phyloP scores from a whole-genome alignment of 768 basidiomycete genomes.

The Pleurotus citrinopileatus region DNA sequence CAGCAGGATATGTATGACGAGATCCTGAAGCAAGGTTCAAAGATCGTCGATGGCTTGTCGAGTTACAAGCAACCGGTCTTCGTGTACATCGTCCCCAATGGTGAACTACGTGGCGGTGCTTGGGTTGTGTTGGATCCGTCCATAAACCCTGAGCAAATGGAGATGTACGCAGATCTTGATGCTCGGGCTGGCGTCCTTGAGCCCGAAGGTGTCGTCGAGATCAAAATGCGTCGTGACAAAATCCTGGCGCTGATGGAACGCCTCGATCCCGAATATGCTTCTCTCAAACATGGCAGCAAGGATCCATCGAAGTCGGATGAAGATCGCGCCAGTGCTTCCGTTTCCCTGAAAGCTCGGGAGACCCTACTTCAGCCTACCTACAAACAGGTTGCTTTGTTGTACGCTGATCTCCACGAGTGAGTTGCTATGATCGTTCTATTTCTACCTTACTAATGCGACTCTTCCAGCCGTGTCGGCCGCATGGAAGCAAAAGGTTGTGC shows the following conservation, averaged over 20 bases:
- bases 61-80: slow-evolving; percentile 97
- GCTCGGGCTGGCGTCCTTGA: slow-evolving; percentile 95
- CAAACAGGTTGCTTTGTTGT: slow-evolving; percentile 89
- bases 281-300: slow-evolving; percentile 77
- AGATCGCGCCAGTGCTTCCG: slow-evolving; percentile 67
- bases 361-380: slow-evolving; percentile 83
- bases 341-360: slow-evolving; percentile 74
- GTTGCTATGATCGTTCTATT: slow-evolving; percentile 26
- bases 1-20: slow-evolving; percentile 99
- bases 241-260: slow-evolving; percentile 89
- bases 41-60: slow-evolving; percentile 97
- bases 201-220: slow-evolving; percentile 96
- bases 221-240: slow-evolving; percentile 97
- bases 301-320: slow-evolving; percentile 70
- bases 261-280: slow-evolving; percentile 79
- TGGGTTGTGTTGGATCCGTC: slow-evolving; percentile 99
- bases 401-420: slow-evolving; percentile 96
- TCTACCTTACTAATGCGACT: slow-evolving; percentile 12
- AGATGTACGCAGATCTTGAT: slow-evolving; percentile 98
- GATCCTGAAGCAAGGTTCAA: slow-evolving; percentile 93
- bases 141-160: slow-evolving; percentile 96
- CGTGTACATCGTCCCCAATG: slow-evolving; percentile 97
- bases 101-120: slow-evolving; percentile 97
- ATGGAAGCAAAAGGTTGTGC: slow-evolving; percentile 99
- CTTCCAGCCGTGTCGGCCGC: slow-evolving; percentile 80